Base-by-base conservation (phyloP, 352 stramenopile genomes). In the Globisporangium cylindrosporum region DNA sequence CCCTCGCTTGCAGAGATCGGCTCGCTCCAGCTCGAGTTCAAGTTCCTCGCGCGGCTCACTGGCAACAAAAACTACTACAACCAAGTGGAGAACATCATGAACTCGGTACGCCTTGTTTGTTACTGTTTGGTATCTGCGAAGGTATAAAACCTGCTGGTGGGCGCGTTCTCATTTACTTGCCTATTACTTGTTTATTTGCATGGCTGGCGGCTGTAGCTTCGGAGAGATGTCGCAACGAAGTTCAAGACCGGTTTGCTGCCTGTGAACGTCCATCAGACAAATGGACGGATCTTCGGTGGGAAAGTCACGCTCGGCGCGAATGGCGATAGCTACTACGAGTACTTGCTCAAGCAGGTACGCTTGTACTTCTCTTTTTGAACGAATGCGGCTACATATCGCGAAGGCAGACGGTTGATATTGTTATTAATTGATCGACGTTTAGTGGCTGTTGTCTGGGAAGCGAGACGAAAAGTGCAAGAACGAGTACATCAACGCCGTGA, bases 321-420 rank as follows among this genome's bases (percentile, higher is more conserved):
- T 24, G 86, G 85, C 10, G 85, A 94, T 68, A 94, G 85, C 71
- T 94, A 93, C 80, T 94, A 93, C 71, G 86, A 94, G 66, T 94
- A 94, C 43, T 62, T 94, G 18, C 76, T 94, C 56, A 94, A 94
- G 53, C 86, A 94, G 75, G 84, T 90, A 48, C 29, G 69, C 36
- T 64, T 60, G 27, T n/a, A 18, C 1, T 67, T 54, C 49, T 38
- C 43, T 20, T 36, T 3, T 41, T 14, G 1, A 38, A 32, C 27
- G 27, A 22, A 34, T 57, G n/a, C 24, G 24, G 12, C 15, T 56
- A n/a, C 34, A 32, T 32, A 32, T 32, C 34, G 2, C 53, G 27
- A 1, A 36, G 1, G 3, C 12, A 22, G 5, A 15, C 24, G 7
- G 54, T 6, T 59, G 24, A 59, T 27, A 4, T 10, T 27, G 1